phyloP scores from a whole-genome alignment of 2,329 filamentous ascomycete genomes.

The Trichoderma sp. region DNA sequence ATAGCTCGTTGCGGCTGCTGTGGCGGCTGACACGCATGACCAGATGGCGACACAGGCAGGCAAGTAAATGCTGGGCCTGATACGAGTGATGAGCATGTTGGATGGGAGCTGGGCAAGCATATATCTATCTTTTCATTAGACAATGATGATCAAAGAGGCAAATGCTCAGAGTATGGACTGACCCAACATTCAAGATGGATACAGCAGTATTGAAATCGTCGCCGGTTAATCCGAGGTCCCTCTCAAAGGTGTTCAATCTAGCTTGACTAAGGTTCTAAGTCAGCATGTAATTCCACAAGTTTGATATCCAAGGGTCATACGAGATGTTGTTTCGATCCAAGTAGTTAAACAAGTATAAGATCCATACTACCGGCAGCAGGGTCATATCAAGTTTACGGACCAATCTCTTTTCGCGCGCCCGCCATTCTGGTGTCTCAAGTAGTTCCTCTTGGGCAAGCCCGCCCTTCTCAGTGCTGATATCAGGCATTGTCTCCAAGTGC shows the following conservation, averaged over 20 bases:
- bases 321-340: slow-evolving; percentile 47
- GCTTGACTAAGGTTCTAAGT: background rate
- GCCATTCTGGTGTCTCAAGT: slow-evolving; percentile 1
- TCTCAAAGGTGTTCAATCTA: background rate
- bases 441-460: background rate
- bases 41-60: slow-evolving; percentile 26
- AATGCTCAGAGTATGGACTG: background rate
- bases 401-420: slow-evolving; percentile 48
- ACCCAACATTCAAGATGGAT: slow-evolving; percentile 42
- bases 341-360: slow-evolving; percentile 46
- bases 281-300: background rate
- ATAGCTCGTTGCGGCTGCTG: slow-evolving; percentile 48
- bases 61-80: slow-evolving; percentile 43
- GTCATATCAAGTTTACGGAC: slow-evolving; percentile 63
- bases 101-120: slow-evolving; percentile 43
- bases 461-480: background rate
- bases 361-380: slow-evolving; percentile 49
- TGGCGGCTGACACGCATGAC: slow-evolving; percentile 45
- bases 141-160: background rate
- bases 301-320: slow-evolving; percentile 25
- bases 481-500: background rate
- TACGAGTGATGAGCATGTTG: slow-evolving; percentile 45
- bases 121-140: slow-evolving; percentile 24
- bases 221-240: background rate
- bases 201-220: slow-evolving; percentile 28